Percentiles rank a stretch among this genome's conserved stretches.
These are phyloP conservation scores for Trichocomaceae sp. DNA, from an alignment of 2,329 filamentous ascomycete species.

Conservation along the genomic window DNA sequence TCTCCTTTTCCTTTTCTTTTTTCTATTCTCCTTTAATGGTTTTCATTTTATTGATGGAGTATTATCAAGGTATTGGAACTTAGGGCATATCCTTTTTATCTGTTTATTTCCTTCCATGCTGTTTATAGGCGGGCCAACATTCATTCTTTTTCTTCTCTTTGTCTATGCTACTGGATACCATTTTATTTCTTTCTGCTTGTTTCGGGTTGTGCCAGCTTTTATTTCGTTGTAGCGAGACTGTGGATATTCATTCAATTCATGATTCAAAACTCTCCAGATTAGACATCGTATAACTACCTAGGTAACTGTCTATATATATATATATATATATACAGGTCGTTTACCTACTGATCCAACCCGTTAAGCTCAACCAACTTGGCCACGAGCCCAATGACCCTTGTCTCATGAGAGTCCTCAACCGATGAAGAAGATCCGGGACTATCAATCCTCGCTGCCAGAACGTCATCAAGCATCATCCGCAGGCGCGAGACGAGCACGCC, in stretches of 20 bases:
- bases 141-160: slow-evolving; percentile 13
- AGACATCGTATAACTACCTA: no score
- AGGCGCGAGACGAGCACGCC: slow-evolving; percentile 81
- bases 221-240: not conserved
- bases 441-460: slow-evolving; percentile 75
- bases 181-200: slow-evolving; percentile 14
- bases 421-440: slow-evolving; percentile 44
- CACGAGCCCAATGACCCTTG: slow-evolving; percentile 65
- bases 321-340: not conserved
- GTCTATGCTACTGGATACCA: slow-evolving; percentile 18
- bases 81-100: slow-evolving; percentile 14
- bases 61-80: slow-evolving; percentile 10
- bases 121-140: not conserved
- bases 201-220: not conserved
- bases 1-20: slow-evolving; percentile 4
- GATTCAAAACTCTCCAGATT: no score
- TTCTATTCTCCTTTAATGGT: slow-evolving; percentile 14
- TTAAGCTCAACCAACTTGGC: slow-evolving; percentile 80
- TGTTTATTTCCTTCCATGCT: slow-evolving; percentile 10
- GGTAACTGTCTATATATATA: no score
- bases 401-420: slow-evolving; percentile 14
- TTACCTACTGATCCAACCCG: slow-evolving; percentile 59
- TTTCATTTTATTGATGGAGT: slow-evolving; percentile 15
- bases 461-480: slow-evolving; percentile 76
- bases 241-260: not conserved